Percentiles rank a stretch among this genome's conserved stretches.
Conservation (phyloP, 352 stramenopile species). For the Vaucheria bursata region DNA sequence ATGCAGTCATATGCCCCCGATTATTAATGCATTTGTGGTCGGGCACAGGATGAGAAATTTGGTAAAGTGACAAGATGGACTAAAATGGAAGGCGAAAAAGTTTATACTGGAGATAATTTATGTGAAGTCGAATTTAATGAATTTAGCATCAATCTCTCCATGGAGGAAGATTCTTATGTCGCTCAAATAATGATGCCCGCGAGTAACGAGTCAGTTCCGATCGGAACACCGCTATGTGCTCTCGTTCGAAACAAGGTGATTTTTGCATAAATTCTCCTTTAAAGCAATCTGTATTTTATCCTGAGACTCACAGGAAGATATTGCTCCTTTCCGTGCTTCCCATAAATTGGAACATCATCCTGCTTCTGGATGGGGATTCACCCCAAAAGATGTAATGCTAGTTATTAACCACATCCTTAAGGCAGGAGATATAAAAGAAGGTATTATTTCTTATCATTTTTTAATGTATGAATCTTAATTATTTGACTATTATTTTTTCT, state of each 20-base stretch:
- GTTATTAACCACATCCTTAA: constrained; percentile 11
- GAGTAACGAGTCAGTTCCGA: background rate
- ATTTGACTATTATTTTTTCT: background rate
- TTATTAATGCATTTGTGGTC: background rate
- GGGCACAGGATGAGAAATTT: constrained; percentile 9
- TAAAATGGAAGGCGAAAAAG: constrained; percentile 7
- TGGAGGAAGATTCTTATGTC: constrained; percentile 13
- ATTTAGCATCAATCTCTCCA: constrained; percentile 6
- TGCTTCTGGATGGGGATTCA: background rate
- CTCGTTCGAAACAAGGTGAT: constrained; percentile 6
- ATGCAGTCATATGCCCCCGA: background rate
- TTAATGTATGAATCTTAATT: background rate
- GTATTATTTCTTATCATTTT: background rate
- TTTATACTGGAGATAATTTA: background rate
- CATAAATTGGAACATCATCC: background rate
- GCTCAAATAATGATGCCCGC: constrained; percentile 8
- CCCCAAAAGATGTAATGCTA: background rate
- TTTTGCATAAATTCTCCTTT: background rate
- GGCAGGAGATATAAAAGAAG: constrained; percentile 3
- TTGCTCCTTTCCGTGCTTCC: background rate
- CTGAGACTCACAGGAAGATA: constrained; percentile 2
- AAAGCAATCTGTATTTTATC: background rate
- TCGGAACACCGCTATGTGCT: constrained; percentile 6
- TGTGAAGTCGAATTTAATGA: constrained; percentile 8
- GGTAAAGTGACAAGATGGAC: background rate